phyloP scores from a whole-genome alignment of 2,329 filamentous ascomycete species.

The Colletotrichum filicis region DNA sequence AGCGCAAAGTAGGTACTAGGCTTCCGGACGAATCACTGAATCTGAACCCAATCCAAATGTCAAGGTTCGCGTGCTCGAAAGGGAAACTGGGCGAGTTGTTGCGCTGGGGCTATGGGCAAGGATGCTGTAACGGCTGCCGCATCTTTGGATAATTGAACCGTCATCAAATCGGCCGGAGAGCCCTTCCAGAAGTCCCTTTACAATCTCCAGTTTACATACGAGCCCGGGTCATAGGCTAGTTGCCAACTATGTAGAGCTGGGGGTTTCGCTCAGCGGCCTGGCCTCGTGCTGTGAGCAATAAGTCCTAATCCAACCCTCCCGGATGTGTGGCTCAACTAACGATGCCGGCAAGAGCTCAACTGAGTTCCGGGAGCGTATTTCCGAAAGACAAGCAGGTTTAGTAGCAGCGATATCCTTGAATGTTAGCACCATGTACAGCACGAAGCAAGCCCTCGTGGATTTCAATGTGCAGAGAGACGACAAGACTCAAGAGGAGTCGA shows the following conservation, averaged over 20 bases:
- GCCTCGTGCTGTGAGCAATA: not conserved
- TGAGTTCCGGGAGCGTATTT: not conserved
- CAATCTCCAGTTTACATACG: not conserved
- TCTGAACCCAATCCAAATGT: not conserved
- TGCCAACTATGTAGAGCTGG: not conserved
- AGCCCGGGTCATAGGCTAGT: not conserved
- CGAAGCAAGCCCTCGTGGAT: not conserved
- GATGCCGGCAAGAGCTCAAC: not conserved
- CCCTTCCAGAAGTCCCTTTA: not conserved
- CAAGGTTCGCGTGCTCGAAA: not conserved
- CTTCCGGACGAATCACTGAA: conserved; percentile 5
- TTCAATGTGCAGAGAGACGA: not conserved
- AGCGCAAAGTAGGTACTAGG: conserved; percentile 2
- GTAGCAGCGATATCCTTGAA: not conserved
- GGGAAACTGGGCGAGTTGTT: not conserved
- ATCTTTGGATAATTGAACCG: not conserved
- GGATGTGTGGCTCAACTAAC: not conserved
- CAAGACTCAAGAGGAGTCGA: not conserved
- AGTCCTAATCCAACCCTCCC: not conserved
- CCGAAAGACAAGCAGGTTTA: not conserved
- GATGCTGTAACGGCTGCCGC: conserved; percentile 11
- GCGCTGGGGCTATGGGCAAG: not conserved
- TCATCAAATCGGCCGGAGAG: conserved; percentile 2
- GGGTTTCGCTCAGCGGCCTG: not conserved
- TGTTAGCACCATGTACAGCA: not conserved